A percentile compares a stretch with the other conserved stretches of the same genome.
Evolutionary conservation across 2,329 filamentous ascomycete species (phyloP).

Genomic region (Cladophialophora psammophila): DNA sequence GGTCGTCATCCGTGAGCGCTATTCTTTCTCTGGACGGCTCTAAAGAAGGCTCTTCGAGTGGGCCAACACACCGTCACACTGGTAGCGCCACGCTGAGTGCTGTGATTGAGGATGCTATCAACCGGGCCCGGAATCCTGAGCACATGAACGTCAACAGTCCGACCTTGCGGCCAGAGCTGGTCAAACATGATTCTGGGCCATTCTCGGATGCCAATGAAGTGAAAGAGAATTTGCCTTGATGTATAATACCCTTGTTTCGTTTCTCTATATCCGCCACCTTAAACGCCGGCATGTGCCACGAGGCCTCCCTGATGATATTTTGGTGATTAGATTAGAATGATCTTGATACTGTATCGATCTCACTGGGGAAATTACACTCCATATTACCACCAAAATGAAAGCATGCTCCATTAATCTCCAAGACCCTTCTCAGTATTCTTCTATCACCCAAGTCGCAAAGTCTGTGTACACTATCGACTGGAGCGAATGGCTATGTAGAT

Average conservation of each 20-base stretch:
- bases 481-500: too few relatives aligned
- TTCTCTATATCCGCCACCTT: constrained; percentile 13
- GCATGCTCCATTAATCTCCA: background rate
- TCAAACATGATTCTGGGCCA: constrained; percentile 49
- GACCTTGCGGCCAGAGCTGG: constrained; percentile 38
- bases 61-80: constrained; percentile 38
- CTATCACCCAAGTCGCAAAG: too few relatives aligned
- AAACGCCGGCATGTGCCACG: constrained; percentile 17
- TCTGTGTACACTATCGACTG: too few relatives aligned
- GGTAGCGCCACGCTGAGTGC: constrained; percentile 45
- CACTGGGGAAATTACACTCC: background rate
- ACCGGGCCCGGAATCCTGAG: constrained; percentile 37
- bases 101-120: constrained; percentile 43
- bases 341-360: constrained; percentile 23
- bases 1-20: constrained; percentile 38
- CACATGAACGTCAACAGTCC: constrained; percentile 27
- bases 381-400: background rate
- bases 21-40: constrained; percentile 25
- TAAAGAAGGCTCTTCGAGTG: constrained; percentile 12
- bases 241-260: constrained; percentile 24
- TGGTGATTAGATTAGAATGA: constrained; percentile 19
- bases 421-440: too few relatives aligned
- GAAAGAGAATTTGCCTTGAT: constrained; percentile 40
- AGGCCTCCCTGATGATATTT: constrained; percentile 31
- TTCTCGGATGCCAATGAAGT: constrained; percentile 56